phyloP scores from a whole-genome alignment of 2,329 filamentous ascomycete species.

The Colletotrichum filicis region DNA sequence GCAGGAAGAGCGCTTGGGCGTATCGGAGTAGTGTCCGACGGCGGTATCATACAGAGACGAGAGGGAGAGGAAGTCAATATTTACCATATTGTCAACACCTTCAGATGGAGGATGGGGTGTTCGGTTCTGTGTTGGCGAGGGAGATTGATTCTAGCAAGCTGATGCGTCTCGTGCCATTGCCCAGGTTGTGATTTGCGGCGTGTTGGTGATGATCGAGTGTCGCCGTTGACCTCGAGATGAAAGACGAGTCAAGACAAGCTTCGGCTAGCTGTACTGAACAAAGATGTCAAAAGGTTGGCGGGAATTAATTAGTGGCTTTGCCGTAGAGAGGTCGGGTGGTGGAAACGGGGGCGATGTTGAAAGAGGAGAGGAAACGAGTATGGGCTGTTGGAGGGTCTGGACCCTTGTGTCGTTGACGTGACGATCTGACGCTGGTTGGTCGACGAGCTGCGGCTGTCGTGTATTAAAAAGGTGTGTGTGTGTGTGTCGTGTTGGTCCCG shows the following conservation, averaged over 20 bases:
- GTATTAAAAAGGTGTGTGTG: background rate
- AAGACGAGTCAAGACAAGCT: background rate
- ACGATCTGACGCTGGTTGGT: slow-evolving; percentile 16
- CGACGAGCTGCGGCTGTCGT: background rate
- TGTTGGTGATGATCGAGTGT: background rate
- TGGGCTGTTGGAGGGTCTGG: slow-evolving; percentile 12
- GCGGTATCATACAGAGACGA: background rate
- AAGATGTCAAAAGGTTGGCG: background rate
- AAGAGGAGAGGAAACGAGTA: background rate
- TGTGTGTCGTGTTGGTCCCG: slow-evolving; percentile 18
- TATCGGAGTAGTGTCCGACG: background rate
- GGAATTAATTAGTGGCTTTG: background rate
- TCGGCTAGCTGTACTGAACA: background rate
- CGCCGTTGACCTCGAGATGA: background rate
- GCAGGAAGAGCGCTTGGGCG: background rate
- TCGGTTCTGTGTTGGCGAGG: background rate
- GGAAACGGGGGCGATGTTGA: background rate
- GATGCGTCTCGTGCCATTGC: slow-evolving; percentile 22
- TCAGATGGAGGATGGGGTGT: background rate
- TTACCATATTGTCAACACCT: slow-evolving; percentile 19
- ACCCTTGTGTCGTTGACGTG: slow-evolving; percentile 5
- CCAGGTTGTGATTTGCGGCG: background rate
- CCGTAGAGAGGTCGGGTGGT: background rate
- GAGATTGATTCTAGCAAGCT: background rate
- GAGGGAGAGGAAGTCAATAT: background rate